Percentiles rank a stretch among this genome's conserved stretches.
Conservation (phyloP, 2,329 filamentous ascomycete genomes). For the Chalaropsis ovoidea region DNA sequence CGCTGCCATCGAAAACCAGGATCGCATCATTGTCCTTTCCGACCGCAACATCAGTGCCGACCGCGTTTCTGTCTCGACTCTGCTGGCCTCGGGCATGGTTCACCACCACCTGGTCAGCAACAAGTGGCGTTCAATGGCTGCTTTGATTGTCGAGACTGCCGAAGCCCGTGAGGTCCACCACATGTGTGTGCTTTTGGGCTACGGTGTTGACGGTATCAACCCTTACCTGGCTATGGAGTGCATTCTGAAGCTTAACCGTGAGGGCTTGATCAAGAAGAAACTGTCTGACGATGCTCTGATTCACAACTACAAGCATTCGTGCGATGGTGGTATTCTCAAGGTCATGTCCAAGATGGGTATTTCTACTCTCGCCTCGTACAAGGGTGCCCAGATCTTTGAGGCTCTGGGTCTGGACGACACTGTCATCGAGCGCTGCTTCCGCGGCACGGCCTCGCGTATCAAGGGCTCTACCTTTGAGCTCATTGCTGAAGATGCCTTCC, state of each 20-base stretch:
- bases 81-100: conserved; percentile 83
- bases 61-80: conserved; percentile 73
- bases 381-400: conserved; percentile 96
- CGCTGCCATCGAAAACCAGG: conserved; percentile 68
- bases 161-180: conserved; percentile 96
- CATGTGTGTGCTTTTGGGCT: conserved; percentile 95
- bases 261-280: conserved; percentile 86
- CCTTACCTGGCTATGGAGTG: conserved; percentile 94
- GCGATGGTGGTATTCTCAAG: conserved; percentile 91
- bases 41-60: conserved; percentile 77
- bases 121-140: conserved; percentile 85
- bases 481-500: conserved; percentile 88
- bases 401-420: conserved; percentile 84
- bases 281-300: conserved; percentile 72
- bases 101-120: conserved; percentile 93
- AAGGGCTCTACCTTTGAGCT: conserved; percentile 87
- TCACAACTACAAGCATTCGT: conserved; percentile 93
- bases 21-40: conserved; percentile 80
- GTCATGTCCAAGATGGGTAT: conserved; percentile 99
- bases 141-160: conserved; percentile 80
- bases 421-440: conserved; percentile 90
- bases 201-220: conserved; percentile 88
- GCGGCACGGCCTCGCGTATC: conserved; percentile 86
- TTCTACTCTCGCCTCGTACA: conserved; percentile 89
- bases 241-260: conserved; percentile 90